phyloP scores from a whole-genome alignment of 495 filamentous ascomycete genomes.

The Lentithecium fluviatile region DNA sequence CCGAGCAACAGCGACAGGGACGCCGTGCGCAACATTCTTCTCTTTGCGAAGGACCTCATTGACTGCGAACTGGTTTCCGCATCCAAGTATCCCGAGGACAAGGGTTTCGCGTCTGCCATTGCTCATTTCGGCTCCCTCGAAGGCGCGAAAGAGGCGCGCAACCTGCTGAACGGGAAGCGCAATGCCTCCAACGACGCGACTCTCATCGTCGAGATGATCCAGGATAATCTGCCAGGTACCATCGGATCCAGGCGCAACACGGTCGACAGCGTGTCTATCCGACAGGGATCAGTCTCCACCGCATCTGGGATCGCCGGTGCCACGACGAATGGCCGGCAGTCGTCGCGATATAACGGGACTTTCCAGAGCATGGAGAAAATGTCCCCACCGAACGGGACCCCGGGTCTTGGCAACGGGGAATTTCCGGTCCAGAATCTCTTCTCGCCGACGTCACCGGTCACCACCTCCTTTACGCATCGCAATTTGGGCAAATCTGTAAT shows the following conservation, averaged over 20 bases:
- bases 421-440: slow-evolving; percentile 67
- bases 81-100: slow-evolving; percentile 64
- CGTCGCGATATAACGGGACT: slow-evolving; percentile 73
- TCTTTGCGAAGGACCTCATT: slow-evolving; percentile 81
- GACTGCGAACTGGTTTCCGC: slow-evolving; percentile 67
- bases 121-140: slow-evolving; percentile 68
- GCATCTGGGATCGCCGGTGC: slow-evolving; percentile 55
- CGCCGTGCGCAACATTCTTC: slow-evolving; percentile 73
- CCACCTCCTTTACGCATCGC: slow-evolving; percentile 68
- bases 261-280: slow-evolving; percentile 56
- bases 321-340: slow-evolving; percentile 61
- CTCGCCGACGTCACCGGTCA: slow-evolving; percentile 80
- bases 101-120: slow-evolving; percentile 70
- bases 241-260: slow-evolving; percentile 57
- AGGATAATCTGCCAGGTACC: slow-evolving; percentile 32
- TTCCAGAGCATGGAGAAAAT: slow-evolving; percentile 73
- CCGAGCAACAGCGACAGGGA: slow-evolving; percentile 71
- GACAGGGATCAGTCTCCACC: slow-evolving; percentile 55
- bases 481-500: slow-evolving; percentile 81
- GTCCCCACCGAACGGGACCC: slow-evolving; percentile 60
- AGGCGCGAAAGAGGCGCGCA: slow-evolving; percentile 74
- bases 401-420: slow-evolving; percentile 56
- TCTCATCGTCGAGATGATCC: slow-evolving; percentile 75
- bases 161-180: slow-evolving; percentile 74
- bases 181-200: slow-evolving; percentile 71